Percentiles rank a stretch among this genome's conserved stretches.
These are phyloP conservation scores for Immersiella caudata DNA, from an alignment of 495 filamentous ascomycete genomes.

Conservation along the genomic window DNA sequence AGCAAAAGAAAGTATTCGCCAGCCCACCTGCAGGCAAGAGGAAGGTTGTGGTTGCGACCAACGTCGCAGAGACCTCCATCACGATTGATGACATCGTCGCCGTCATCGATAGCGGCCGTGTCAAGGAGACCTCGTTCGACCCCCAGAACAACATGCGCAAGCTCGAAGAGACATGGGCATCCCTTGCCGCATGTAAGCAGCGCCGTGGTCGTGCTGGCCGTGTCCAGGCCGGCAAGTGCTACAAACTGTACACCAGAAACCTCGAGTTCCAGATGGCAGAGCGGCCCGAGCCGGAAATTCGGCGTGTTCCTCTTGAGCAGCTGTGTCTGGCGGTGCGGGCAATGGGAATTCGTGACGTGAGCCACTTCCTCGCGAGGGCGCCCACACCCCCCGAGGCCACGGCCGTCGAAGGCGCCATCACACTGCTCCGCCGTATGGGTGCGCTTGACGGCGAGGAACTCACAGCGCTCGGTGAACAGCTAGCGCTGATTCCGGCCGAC, in stretches of 20 bases:
- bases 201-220: slow-evolving; percentile 92
- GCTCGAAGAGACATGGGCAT: slow-evolving; percentile 93
- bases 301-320: slow-evolving; percentile 89
- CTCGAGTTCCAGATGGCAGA: slow-evolving; percentile 85
- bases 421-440: slow-evolving; percentile 78
- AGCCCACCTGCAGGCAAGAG: slow-evolving; percentile 74
- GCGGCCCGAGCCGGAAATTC: slow-evolving; percentile 90
- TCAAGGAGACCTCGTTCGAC: slow-evolving; percentile 96
- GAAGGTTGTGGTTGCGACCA: slow-evolving; percentile 92
- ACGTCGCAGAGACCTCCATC: slow-evolving; percentile 97
- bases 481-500: slow-evolving; percentile 93
- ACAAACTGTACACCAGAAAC: slow-evolving; percentile 88
- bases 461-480: slow-evolving; percentile 86
- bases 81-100: slow-evolving; percentile 97
- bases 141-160: slow-evolving; percentile 91
- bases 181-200: slow-evolving; percentile 91
- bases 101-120: slow-evolving; percentile 91
- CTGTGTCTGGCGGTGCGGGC: slow-evolving; percentile 91
- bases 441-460: slow-evolving; percentile 82
- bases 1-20: slow-evolving; percentile 85
- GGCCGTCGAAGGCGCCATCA: slow-evolving; percentile 83
- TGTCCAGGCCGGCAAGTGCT: slow-evolving; percentile 88
- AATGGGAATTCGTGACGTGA: slow-evolving; percentile 85
- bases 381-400: slow-evolving; percentile 82
- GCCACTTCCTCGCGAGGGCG: slow-evolving; percentile 78